Evolutionary conservation across 345 rosid species (phyloP).

Genomic region (Excoecaria agallocha): DNA sequence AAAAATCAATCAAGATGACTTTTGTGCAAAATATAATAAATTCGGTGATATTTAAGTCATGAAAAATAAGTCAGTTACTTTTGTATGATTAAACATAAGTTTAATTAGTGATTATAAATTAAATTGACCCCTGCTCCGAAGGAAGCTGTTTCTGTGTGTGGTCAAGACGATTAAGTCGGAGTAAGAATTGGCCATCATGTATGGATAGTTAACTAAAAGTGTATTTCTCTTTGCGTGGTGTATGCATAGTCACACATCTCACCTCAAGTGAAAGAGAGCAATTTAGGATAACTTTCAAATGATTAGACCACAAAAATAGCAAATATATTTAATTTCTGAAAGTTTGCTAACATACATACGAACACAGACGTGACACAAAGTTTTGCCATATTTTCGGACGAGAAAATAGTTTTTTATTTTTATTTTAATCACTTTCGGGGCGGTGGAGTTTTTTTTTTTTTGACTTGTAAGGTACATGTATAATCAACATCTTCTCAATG

Average conservation of each 20-base stretch:
- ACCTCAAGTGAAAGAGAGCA: not conserved
- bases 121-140: too few species aligned
- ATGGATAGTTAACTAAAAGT: not conserved
- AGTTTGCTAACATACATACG: too few species aligned
- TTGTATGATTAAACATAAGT: too few species aligned
- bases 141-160: not conserved
- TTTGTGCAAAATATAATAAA: too few species aligned
- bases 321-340: too few species aligned
- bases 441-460: not conserved
- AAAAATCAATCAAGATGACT: too few species aligned
- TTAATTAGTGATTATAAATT: too few species aligned
- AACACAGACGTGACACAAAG: not conserved
- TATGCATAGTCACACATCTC: not conserved
- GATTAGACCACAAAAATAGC: not conserved
- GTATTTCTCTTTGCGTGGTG: conserved; percentile 3
- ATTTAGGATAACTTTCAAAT: not conserved
- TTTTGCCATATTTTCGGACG: not conserved
- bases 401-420: not conserved
- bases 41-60: too few species aligned
- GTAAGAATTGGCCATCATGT: conserved; percentile 4
- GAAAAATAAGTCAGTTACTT: too few species aligned
- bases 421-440: not conserved
- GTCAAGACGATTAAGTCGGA: conserved; percentile 1
- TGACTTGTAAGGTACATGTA: not conserved
- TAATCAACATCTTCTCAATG: not conserved